A percentile compares a stretch with the other conserved stretches of the same genome.
These are phyloP conservation scores for Nectriaceae sp. DNA, from an alignment of 2,329 filamentous ascomycete genomes.

Conservation along the genomic window DNA sequence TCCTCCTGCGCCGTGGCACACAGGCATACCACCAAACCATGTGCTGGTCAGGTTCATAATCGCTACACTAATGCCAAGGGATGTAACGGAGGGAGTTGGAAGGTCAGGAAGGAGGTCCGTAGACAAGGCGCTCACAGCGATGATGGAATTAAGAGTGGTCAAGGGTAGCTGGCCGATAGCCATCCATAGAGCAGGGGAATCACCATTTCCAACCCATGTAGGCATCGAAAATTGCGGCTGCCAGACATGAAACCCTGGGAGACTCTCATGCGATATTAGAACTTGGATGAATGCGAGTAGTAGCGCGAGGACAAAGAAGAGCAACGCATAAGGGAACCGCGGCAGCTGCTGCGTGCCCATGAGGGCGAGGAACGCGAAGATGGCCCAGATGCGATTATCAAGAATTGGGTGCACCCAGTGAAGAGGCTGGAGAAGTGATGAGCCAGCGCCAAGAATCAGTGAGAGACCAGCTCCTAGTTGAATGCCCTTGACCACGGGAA, in stretches of 20 bases:
- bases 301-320: constrained; percentile 70
- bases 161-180: constrained; percentile 86
- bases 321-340: constrained; percentile 75
- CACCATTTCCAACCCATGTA: constrained; percentile 29
- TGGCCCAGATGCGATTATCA: constrained; percentile 78
- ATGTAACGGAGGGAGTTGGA: constrained; percentile 69
- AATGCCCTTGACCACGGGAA: constrained; percentile 91
- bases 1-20: constrained; percentile 90
- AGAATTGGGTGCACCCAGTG: constrained; percentile 68
- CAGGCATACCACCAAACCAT: constrained; percentile 94
- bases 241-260: constrained; percentile 63
- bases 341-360: constrained; percentile 66
- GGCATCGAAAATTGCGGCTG: constrained; percentile 50
- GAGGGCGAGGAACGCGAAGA: constrained; percentile 72
- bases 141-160: constrained; percentile 88
- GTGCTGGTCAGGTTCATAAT: constrained; percentile 82
- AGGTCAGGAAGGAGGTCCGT: constrained; percentile 73
- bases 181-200: constrained; percentile 50
- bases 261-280: constrained; percentile 27
- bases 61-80: constrained; percentile 79
- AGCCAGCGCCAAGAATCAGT: constrained; percentile 76
- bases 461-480: constrained; percentile 90
- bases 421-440: constrained; percentile 66
- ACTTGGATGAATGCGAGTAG: constrained; percentile 57
- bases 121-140: constrained; percentile 81